Base-by-base conservation (phyloP, 306 rosid genomes). In the Vigna angularis region DNA sequence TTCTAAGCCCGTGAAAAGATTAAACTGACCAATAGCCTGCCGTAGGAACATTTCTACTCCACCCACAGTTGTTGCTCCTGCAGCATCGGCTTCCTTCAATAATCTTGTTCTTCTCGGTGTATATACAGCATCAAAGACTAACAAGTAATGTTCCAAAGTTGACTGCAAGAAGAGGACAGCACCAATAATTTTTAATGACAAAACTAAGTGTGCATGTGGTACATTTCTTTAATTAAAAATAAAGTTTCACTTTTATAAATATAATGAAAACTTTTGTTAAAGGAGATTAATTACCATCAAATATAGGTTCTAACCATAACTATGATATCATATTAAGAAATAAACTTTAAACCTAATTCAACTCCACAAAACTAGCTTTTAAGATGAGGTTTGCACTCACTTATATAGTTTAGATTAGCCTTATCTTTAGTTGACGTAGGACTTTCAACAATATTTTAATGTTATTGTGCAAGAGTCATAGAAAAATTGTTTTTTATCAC, bases 31-130 rank as follows among this genome's bases (percentile, higher is more conserved):
- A 70, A 68, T 76, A 73, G 90, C 90, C 56, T 83, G 87, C 63
- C 87, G 70, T 53, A 81, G 82, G 80, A 86, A 86, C 90, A 86
- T 83, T 81, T 86, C 90, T 13, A 83, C 84, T 10, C 90, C 90
- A 42, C 86, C 72, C 30, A 86, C 87, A 6, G 50, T 64, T 52
- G 74, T 78, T 62, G 87, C 86, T 51, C 87, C 90, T 4, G 80
- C 82, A n/a, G 83, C 87, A 66, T 83, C 82, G 1, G 90, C 85
- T 42, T 83, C 90, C 71, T 83, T 83, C 74, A 86, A 12, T 44
- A 86, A 56, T 65, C 77, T 83, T 40, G 90, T 86, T 75, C 77
- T 86, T 64, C 85, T 69, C 1, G 87, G 87, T 9, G 74, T 81
- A 75, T 86, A 83, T 17, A 86, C 90, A 12, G 86, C 75, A 53